A percentile compares a stretch with the other conserved stretches of the same genome.
Conservation (phyloP, 768 basidiomycete species). For the Pleurotus giganteus region DNA sequence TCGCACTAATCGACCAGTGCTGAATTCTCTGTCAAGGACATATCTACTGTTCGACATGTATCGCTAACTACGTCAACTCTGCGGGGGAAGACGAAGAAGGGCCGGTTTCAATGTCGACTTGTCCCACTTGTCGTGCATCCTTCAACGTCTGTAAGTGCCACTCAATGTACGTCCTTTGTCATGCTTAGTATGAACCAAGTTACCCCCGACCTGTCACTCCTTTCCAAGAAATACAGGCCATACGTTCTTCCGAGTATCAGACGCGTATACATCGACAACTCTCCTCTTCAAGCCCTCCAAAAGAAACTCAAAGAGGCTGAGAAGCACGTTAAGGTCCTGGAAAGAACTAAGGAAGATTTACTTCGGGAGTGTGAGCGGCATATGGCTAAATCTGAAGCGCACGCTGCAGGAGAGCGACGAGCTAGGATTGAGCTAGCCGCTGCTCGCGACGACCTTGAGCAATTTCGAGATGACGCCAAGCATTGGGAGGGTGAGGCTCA, state of each 20-base stretch:
- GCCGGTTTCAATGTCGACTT: neutral
- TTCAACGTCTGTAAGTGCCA: conserved; percentile 17
- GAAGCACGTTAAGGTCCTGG: conserved; percentile 33
- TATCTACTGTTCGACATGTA: conserved; percentile 10
- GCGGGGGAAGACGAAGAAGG: conserved; percentile 3
- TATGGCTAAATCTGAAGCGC: conserved; percentile 29
- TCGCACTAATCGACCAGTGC: neutral
- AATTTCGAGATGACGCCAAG: neutral
- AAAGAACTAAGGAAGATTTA: conserved; percentile 40
- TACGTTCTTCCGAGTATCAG: conserved; percentile 45
- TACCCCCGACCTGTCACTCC: conserved; percentile 35
- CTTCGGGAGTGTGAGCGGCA: conserved; percentile 41
- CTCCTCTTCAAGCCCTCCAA: conserved; percentile 21
- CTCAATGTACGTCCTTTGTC: conserved; percentile 23
- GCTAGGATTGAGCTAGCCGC: conserved; percentile 15
- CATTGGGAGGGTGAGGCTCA: neutral
- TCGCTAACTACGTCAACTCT: conserved; percentile 8
- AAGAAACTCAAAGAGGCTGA: conserved; percentile 36
- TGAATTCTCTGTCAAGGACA: neutral
- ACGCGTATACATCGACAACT: conserved; percentile 45
- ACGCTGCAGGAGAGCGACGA: conserved; percentile 28
- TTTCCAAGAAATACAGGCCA: conserved; percentile 49
- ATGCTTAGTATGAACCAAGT: neutral
- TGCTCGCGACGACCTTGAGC: neutral
- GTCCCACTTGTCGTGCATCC: neutral